phyloP scores from a whole-genome alignment of 192 early-diverging fungal genomes.

The Coemansia sp. region DNA sequence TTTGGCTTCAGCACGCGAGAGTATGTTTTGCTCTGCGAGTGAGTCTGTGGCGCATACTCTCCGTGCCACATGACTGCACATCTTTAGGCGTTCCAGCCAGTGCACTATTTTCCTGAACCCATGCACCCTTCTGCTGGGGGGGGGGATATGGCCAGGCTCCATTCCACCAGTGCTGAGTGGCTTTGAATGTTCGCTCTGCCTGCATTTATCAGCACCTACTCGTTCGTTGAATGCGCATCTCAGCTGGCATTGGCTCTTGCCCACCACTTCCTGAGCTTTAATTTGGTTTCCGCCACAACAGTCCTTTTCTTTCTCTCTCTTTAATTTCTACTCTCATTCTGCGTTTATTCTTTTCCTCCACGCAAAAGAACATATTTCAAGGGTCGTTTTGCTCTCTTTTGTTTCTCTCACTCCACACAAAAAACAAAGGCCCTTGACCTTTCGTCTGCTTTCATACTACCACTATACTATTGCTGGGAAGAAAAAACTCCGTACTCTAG shows the following conservation, averaged over 20 bases:
- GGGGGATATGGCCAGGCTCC: no score
- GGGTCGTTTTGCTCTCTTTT: not conserved
- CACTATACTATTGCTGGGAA: not conserved
- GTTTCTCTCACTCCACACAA: not conserved
- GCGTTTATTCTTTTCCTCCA: slow-evolving; percentile 1
- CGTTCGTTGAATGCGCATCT: not conserved
- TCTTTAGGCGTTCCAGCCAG: no score
- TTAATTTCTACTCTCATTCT: not conserved
- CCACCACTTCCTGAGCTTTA: not conserved
- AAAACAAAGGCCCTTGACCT: not conserved
- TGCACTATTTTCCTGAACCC: no score
- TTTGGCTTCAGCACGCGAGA: slow-evolving; percentile 91
- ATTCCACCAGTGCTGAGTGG: not conserved
- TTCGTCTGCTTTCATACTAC: not conserved
- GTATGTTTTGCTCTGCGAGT: slow-evolving; percentile 83
- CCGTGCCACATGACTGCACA: not conserved
- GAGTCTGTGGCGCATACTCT: not conserved
- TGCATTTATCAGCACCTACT: not conserved
- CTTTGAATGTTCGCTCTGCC: not conserved
- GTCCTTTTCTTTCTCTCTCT: slow-evolving; percentile 2
- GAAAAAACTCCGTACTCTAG: not conserved
- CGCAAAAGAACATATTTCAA: not conserved
- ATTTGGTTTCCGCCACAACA: not conserved
- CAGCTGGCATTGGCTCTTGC: not conserved
- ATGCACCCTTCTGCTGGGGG: no score